Percentiles rank a stretch among this genome's conserved stretches.
These are phyloP conservation scores for Stenogyne calaminthoides DNA, from an alignment of 305 asterid species.

Conservation along the genomic window DNA sequence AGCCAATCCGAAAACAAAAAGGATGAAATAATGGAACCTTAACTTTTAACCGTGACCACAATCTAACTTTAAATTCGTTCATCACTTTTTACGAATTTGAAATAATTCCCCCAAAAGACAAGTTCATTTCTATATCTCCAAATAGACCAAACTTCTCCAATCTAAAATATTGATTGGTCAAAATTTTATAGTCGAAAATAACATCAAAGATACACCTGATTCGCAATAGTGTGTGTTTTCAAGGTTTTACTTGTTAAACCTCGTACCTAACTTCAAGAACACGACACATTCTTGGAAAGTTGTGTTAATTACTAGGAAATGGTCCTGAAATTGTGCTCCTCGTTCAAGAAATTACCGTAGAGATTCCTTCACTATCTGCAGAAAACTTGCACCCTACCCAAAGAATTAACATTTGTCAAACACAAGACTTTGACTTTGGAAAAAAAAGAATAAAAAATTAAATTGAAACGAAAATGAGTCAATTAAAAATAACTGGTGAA, in stretches of 20 bases:
- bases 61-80: too few species aligned
- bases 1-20: too few species aligned
- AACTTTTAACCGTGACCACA: too few species aligned
- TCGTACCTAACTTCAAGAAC: background rate
- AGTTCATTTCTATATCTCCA: too few species aligned
- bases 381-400: slow-evolving; percentile 37
- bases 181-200: too few species aligned
- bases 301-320: background rate
- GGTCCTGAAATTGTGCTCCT: background rate
- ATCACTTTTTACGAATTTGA: too few species aligned
- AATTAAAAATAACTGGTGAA: slow-evolving; percentile 15
- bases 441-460: background rate
- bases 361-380: slow-evolving; percentile 7
- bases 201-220: too few species aligned
- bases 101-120: too few species aligned
- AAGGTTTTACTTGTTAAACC: background rate
- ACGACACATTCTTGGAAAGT: slow-evolving; percentile 12
- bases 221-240: background rate
- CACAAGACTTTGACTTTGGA: slow-evolving; percentile 30
- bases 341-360: background rate
- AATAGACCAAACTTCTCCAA: too few species aligned
- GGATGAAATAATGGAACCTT: too few species aligned
- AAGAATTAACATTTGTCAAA: slow-evolving; percentile 29
- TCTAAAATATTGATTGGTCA: too few species aligned
- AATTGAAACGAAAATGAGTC: background rate